Evolutionary conservation across 805 yeast genomes (phyloP).

Genomic region (Suhomyces prunicola): DNA sequence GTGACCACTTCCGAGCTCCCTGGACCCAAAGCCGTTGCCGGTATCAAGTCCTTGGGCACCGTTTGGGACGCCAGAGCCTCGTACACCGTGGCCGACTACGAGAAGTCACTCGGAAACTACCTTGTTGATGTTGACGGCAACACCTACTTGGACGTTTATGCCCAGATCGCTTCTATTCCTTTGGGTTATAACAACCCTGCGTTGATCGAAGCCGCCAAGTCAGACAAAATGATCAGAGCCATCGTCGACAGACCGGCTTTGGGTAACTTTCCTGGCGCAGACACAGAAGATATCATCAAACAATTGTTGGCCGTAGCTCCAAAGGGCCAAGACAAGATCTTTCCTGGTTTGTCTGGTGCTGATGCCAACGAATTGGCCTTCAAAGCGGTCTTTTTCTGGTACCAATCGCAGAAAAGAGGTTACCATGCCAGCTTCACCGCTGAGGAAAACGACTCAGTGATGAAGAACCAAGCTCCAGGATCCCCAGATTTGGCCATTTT

Average conservation of each 20-base stretch:
- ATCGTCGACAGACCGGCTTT: slow-evolving; percentile 81
- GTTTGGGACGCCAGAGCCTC: slow-evolving; percentile 72
- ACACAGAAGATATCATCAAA: slow-evolving; percentile 55
- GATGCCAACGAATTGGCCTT: slow-evolving; percentile 88
- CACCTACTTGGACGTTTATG: slow-evolving; percentile 67
- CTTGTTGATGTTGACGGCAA: slow-evolving; percentile 81
- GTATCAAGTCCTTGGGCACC: slow-evolving; percentile 51
- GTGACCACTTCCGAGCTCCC: slow-evolving; percentile 63
- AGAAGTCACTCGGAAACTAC: slow-evolving; percentile 74
- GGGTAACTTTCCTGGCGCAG: slow-evolving; percentile 54
- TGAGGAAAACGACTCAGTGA: slow-evolving; percentile 69
- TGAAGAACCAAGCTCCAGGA: slow-evolving; percentile 85
- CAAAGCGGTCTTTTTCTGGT: slow-evolving; percentile 84
- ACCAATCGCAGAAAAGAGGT: slow-evolving; percentile 68
- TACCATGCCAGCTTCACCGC: slow-evolving; percentile 53
- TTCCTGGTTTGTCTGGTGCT: slow-evolving; percentile 82
- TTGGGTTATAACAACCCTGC: slow-evolving; percentile 85
- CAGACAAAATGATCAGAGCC: slow-evolving; percentile 69
- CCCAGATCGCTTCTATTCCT: slow-evolving; percentile 83
- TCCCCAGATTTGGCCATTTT: slow-evolving; percentile 82
- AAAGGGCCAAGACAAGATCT: slow-evolving; percentile 67
- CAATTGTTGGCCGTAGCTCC: slow-evolving; percentile 66
- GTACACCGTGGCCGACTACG: slow-evolving; percentile 74
- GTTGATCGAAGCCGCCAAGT: slow-evolving; percentile 61
- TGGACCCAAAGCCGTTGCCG: slow-evolving; percentile 65